These are phyloP conservation scores for Apiospora saccharicola DNA, from an alignment of 2,329 filamentous ascomycete species.

Conservation along the genomic window DNA sequence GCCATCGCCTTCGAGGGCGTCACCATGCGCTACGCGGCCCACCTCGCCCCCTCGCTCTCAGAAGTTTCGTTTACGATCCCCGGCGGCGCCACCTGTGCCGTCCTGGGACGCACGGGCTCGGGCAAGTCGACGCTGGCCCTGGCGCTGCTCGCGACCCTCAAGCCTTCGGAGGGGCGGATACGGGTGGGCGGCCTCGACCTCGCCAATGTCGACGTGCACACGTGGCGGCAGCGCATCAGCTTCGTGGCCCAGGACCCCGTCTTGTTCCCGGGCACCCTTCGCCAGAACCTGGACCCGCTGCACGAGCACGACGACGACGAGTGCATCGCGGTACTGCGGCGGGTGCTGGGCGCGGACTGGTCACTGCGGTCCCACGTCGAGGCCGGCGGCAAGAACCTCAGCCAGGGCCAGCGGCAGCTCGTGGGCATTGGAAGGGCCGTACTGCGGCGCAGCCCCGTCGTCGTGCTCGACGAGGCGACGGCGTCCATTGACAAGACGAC, in stretches of 20 bases:
- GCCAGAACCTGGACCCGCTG: constrained; percentile 74
- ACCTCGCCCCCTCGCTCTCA: constrained; percentile 75
- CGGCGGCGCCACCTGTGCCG: constrained; percentile 64
- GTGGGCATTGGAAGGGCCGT: constrained; percentile 68
- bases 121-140: constrained; percentile 82
- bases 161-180: constrained; percentile 58
- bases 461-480: constrained; percentile 71
- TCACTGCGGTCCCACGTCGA: constrained; percentile 60
- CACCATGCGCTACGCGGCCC: constrained; percentile 80
- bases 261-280: constrained; percentile 64
- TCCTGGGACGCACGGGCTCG: constrained; percentile 85
- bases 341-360: constrained; percentile 63
- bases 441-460: constrained; percentile 64
- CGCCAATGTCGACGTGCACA: constrained; percentile 59
- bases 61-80: constrained; percentile 77
- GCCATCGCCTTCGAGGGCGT: constrained; percentile 80
- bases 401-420: constrained; percentile 69
- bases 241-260: constrained; percentile 72
- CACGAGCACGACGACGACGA: constrained; percentile 61
- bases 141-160: constrained; percentile 63
- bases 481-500: constrained; percentile 68
- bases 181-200: constrained; percentile 63
- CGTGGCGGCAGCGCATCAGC: constrained; percentile 64
- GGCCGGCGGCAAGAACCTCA: constrained; percentile 67
- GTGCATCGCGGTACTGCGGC: constrained; percentile 60